Percentiles rank a stretch among this genome's conserved stretches.
Conservation (phyloP, 176 grass and related monocot species). For the Hyparrhenia diplandra region DNA sequence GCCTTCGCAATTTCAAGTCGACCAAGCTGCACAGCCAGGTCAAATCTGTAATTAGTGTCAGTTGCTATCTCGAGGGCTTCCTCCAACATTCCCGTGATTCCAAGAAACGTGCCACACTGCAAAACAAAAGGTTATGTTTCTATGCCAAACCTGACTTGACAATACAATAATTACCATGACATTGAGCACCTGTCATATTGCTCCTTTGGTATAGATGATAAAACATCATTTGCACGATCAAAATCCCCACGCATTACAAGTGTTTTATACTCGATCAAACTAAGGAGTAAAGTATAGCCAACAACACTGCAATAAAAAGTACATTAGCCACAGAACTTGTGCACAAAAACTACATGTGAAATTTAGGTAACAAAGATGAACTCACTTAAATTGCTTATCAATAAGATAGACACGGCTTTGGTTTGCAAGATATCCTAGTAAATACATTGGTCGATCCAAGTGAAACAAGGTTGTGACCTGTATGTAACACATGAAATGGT, state of each 20-base stretch:
- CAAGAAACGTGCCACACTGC: conserved; percentile 92
- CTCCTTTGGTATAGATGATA: conserved; percentile 91
- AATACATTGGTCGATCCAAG: conserved; percentile 96
- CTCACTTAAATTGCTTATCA: conserved; percentile 96
- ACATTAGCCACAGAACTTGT: conserved; percentile 32
- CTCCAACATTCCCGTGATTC: conserved; percentile 97
- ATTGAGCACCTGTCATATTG: conserved; percentile 80
- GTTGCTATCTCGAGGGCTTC: conserved; percentile 97
- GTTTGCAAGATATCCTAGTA: conserved; percentile 95
- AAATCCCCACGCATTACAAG: conserved; percentile 97
- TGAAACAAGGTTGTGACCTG: conserved; percentile 99
- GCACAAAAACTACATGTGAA: neutral
- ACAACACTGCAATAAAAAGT: conserved; percentile 77
- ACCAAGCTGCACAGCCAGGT: conserved; percentile 91
- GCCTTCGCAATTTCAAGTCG: conserved; percentile 91
- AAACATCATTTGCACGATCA: conserved; percentile 70
- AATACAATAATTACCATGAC: conserved; percentile 10
- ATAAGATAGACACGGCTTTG: conserved; percentile 99
- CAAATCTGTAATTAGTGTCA: conserved; percentile 97
- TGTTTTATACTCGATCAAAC: conserved; percentile 98
- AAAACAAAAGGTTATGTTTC: conserved; percentile 31
- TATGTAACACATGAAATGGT: conserved; percentile 11
- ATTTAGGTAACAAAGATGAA: conserved; percentile 29
- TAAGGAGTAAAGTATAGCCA: conserved; percentile 93
- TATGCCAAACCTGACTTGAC: conserved; percentile 4